Conservation (phyloP, 352 stramenopile genomes). For the Phytophthora capsici region DNA sequence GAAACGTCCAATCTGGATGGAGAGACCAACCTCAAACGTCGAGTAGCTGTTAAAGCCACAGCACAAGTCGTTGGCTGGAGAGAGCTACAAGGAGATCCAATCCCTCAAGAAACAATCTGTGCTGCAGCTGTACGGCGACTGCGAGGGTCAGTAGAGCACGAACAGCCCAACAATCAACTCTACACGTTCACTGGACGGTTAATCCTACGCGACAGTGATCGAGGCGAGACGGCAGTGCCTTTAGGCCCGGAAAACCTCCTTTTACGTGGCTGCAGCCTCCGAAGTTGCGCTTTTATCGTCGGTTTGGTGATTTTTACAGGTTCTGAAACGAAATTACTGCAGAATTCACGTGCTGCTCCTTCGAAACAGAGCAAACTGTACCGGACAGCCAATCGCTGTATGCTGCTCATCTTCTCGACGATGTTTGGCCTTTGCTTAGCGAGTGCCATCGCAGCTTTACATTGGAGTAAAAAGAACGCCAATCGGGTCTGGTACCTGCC, state of each 20-base stretch:
- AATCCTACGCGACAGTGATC: slow-evolving; percentile 34
- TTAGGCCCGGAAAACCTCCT: slow-evolving; percentile 89
- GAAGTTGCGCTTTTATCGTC: slow-evolving; percentile 95
- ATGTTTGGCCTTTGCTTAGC: slow-evolving; percentile 71
- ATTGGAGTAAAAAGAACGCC: slow-evolving; percentile 46
- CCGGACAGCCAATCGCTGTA: slow-evolving; percentile 79
- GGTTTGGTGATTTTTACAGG: slow-evolving; percentile 95
- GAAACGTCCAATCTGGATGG: slow-evolving; percentile 90
- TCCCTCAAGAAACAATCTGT: slow-evolving; percentile 47
- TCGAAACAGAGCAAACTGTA: slow-evolving; percentile 90
- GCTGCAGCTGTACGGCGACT: slow-evolving; percentile 36
- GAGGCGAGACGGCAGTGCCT: slow-evolving; percentile 28
- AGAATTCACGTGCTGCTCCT: slow-evolving; percentile 73
- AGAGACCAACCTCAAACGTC: slow-evolving; percentile 89
- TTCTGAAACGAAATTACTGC: slow-evolving; percentile 87
- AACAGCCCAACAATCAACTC: slow-evolving; percentile 82
- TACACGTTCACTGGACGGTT: slow-evolving; percentile 79
- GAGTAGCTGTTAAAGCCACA: slow-evolving; percentile 55
- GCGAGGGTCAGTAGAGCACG: slow-evolving; percentile 62
- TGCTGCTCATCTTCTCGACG: slow-evolving; percentile 75
- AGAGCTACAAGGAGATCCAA: slow-evolving; percentile 26
- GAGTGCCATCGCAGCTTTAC: slow-evolving; percentile 44
- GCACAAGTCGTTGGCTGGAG: slow-evolving; percentile 45
- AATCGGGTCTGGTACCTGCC: slow-evolving; percentile 61
- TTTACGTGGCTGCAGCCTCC: slow-evolving; percentile 91